Evolutionary conservation across 345 rosid species (phyloP), one percentile per base, ranked within the genome.

Genomic region (Rubroshorea leprosula): DNA sequence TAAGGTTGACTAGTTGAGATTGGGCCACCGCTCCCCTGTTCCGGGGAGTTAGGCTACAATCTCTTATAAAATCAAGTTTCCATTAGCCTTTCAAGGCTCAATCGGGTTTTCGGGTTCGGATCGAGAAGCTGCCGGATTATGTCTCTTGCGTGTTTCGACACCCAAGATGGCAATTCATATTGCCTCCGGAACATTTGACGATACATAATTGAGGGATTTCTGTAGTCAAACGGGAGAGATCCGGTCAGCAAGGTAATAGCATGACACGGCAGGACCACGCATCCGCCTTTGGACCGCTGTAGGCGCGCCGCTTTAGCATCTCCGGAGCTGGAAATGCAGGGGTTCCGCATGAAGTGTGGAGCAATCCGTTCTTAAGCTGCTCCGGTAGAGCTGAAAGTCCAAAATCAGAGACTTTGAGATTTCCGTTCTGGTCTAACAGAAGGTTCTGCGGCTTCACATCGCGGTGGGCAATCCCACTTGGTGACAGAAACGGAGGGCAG

Each of bases 181-280:
- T 84, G 93, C 63, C 88, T 57, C 22, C 64, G 55, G 0, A 77
- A 74, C 25, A 80, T 77, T 60, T 74, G 86, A 68, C 60, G 80
- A 39, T 74, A 86, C 95, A 92, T 83, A 0, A 56, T 16, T 6
- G 74, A 57, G 22, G 86, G 55, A 62, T 84, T 89, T 16, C 67
- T 57, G 54, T 83, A 84, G 12, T 81, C 83, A 20, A 84, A 92
- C 23, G 98, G 98, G 53, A 83, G 12, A 17, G 25, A 52, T 14
- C 89, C 95, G 0, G 85, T 69, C 13, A 92, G 62, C 26, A 92
- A 45, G 49, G 81, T 75, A 67, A 89, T 21, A 89, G 74, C 2
- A 92, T 80, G 0, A 92, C 93, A 3, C 98, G 96, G 22, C 98
- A 92, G 5, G 98, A 89, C 98, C 98, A 91, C 0, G 90, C 81